These are phyloP conservation scores for Rhizopus sp. DNA, from an alignment of 371 early-diverging fungal genomes.

Conservation along the genomic window DNA sequence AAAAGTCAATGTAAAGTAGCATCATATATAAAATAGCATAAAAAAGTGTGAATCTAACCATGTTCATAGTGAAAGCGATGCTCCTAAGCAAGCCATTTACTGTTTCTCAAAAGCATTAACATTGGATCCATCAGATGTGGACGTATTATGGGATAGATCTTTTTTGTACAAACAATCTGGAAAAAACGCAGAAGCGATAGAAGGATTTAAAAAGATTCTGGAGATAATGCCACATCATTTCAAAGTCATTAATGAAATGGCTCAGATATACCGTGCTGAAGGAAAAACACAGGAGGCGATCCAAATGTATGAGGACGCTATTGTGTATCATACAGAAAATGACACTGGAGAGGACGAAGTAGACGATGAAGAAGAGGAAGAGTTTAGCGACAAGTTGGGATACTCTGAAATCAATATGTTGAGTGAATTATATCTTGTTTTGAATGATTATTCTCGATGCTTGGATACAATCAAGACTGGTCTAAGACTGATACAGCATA, in stretches of 20 bases:
- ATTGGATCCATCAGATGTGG: slow-evolving; percentile 66
- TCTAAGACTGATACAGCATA: slow-evolving; percentile 66
- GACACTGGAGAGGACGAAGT: slow-evolving; percentile 29
- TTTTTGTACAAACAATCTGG: slow-evolving; percentile 56
- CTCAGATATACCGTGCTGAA: slow-evolving; percentile 43
- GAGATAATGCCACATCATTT: slow-evolving; percentile 54
- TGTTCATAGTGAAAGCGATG: slow-evolving; percentile 59
- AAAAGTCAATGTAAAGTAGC: slow-evolving; percentile 61
- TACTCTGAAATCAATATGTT: slow-evolving; percentile 85
- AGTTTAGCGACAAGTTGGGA: slow-evolving; percentile 52
- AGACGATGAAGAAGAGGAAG: slow-evolving; percentile 36
- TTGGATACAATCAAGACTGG: slow-evolving; percentile 73
- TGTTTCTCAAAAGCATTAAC: slow-evolving; percentile 71
- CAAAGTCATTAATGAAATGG: slow-evolving; percentile 60
- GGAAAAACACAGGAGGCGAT: slow-evolving; percentile 58
- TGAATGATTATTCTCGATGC: slow-evolving; percentile 72
- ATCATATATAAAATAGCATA: slow-evolving; percentile 7
- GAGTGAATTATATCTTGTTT: slow-evolving; percentile 80
- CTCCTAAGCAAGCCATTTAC: slow-evolving; percentile 79
- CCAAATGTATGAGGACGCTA: slow-evolving; percentile 52
- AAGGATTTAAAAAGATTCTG: slow-evolving; percentile 55
- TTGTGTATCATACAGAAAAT: slow-evolving; percentile 39
- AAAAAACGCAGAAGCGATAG: slow-evolving; percentile 48
- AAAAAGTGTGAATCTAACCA: slow-evolving; percentile 3
- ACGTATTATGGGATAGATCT: slow-evolving; percentile 73